Evolutionary conservation across 495 filamentous ascomycete genomes (phyloP), one percentile per base, ranked within the genome.

Genomic region (Oidiodendron maius): DNA sequence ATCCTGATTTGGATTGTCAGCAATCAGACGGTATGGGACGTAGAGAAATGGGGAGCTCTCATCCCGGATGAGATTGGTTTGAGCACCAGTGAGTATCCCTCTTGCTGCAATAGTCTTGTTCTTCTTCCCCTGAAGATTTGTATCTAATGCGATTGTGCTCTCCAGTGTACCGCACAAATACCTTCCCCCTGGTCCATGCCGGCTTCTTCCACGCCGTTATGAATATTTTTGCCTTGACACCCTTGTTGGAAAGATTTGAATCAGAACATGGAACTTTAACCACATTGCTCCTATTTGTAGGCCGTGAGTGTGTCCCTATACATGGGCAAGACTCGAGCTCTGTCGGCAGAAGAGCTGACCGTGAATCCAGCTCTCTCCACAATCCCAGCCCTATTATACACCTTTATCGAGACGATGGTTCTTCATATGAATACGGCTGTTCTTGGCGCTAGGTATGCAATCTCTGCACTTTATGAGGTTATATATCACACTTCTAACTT

Each of bases 181-280:
- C 90, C 9, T 98, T 87, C 63, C 90, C 91, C 2, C 72, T 98
- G 44, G 84, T 97, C 46, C 93, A 98, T 63, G 59, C 74, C 24
- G 81, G 82, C 52, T 76, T 91, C 65, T 71, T 94, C 50, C 93
- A 97, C 62, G 69, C 81, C 39, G 53, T 91, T 23, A 62, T 96
- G 57, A 96, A 96, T 65, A 60, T 85, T 35, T 15, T 95, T 39
- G 84, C 89, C 3, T 65, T 96, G 50, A 81, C 81, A 10, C 93
- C 93, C 13, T 69, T 98, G 39, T 61, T 97, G 53, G 91, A 96
- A 64, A 76, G 90, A 39, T 98, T 97, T 62, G 93, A 98, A 67
- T 72, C 80, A n/a, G 91, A 95, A 60, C 76, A 93, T 68, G 93
- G 93, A 21, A 96, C 91, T n/a, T 69, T 96, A 56, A 83, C 85